These are phyloP conservation scores for Zygotorulaspora sp. DNA, from an alignment of 805 yeast species.

Conservation along the genomic window DNA sequence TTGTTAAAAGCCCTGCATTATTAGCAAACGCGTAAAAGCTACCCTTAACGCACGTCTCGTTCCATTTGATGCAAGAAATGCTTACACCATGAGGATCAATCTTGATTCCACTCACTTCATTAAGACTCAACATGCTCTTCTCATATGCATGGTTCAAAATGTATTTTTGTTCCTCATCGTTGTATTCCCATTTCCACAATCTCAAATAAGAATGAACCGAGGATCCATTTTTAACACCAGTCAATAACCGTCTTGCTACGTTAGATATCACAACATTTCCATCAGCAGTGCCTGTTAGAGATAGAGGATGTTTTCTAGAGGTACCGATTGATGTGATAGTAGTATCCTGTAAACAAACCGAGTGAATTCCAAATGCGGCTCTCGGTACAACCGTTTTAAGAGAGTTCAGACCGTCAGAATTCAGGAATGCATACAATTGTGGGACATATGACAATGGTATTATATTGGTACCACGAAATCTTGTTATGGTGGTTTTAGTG, in stretches of 20 bases:
- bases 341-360: constrained; percentile 40
- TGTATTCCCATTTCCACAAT: constrained; percentile 41
- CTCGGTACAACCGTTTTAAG: constrained; percentile 37
- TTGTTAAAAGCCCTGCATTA: constrained; percentile 31
- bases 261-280: constrained; percentile 44
- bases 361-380: constrained; percentile 33
- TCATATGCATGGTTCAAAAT: constrained; percentile 42
- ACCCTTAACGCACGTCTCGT: constrained; percentile 41
- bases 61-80: constrained; percentile 55
- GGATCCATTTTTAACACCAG: constrained; percentile 33
- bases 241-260: constrained; percentile 36
- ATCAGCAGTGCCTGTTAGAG: constrained; percentile 47
- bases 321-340: constrained; percentile 39
- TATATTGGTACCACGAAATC: constrained; percentile 34
- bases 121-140: constrained; percentile 27
- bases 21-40: constrained; percentile 42
- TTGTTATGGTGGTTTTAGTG: constrained; percentile 30
- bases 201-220: constrained; percentile 32
- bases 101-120: constrained; percentile 30
- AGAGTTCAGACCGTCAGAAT: constrained; percentile 41
- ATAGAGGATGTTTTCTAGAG: constrained; percentile 44
- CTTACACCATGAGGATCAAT: constrained; percentile 48
- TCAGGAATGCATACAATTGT: constrained; percentile 37
- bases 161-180: constrained; percentile 36
- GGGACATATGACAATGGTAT: constrained; percentile 32